Percentiles rank a stretch among this genome's conserved stretches.
Conservation (phyloP, 23 red algal species). For the Gracilariopsis chorda region DNA sequence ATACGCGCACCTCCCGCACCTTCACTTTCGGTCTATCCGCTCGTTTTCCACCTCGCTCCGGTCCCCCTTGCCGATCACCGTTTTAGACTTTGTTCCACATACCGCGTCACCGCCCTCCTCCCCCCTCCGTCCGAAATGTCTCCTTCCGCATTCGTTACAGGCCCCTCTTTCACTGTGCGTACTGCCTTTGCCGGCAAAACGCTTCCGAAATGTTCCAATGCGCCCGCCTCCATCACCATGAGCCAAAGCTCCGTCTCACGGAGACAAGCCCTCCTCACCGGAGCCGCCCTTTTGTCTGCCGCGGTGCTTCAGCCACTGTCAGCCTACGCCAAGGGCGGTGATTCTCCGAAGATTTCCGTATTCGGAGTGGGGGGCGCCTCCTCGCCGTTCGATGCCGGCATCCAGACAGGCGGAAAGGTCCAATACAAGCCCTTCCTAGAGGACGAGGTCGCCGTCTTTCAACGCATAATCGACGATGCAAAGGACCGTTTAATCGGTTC, state of each 20-base stretch:
- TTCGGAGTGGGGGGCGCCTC: slow-evolving; percentile 81
- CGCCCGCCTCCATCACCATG: background rate
- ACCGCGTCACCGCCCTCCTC: too few relatives aligned
- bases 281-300: background rate
- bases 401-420: slow-evolving; percentile 51
- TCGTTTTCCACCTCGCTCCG: too few relatives aligned
- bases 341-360: slow-evolving; percentile 82
- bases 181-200: slow-evolving; percentile 5
- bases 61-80: too few relatives aligned
- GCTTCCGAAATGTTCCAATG: background rate
- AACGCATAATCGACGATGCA: slow-evolving; percentile 46
- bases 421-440: slow-evolving; percentile 70
- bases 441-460: slow-evolving; percentile 56
- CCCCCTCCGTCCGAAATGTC: too few relatives aligned
- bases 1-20: too few relatives aligned
- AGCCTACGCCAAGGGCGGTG: slow-evolving; percentile 67
- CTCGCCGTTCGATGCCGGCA: slow-evolving; percentile 79
- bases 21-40: too few relatives aligned
- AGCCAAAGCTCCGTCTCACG: background rate
- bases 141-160: slow-evolving; percentile 2
- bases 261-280: slow-evolving; percentile 32
- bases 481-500: slow-evolving; percentile 47
- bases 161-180: background rate
- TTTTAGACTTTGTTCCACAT: too few relatives aligned
- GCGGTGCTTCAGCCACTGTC: slow-evolving; percentile 9